These are phyloP conservation scores for Ramalina peruviana DNA, from an alignment of 495 filamentous ascomycete genomes.

Conservation along the genomic window DNA sequence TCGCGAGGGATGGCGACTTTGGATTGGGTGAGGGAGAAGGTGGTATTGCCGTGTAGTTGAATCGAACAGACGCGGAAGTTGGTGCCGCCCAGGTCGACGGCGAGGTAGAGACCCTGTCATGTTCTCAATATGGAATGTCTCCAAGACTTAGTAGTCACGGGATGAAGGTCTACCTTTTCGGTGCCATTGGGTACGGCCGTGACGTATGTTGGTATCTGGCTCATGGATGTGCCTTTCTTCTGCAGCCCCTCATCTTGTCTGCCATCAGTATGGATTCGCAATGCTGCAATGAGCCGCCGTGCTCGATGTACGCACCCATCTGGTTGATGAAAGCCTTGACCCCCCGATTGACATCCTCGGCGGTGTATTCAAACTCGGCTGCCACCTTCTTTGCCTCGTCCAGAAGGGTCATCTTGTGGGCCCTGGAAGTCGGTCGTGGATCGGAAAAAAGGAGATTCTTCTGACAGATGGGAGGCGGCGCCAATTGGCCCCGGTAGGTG, in stretches of 20 bases:
- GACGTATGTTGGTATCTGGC: conserved; percentile 94
- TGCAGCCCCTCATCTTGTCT: conserved; percentile 61
- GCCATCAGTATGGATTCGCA: background rate
- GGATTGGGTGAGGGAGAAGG: conserved; percentile 78
- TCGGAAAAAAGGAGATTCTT: conserved; percentile 7
- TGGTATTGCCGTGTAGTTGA: conserved; percentile 78
- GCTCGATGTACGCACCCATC: conserved; percentile 46
- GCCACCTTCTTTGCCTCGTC: conserved; percentile 67
- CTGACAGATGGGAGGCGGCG: conserved; percentile 2
- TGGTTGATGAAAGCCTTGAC: conserved; percentile 75
- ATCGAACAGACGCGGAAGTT: conserved; percentile 98
- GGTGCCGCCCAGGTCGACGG: conserved; percentile 91
- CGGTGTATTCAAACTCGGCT: conserved; percentile 71
- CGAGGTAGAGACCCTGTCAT: conserved; percentile 75
- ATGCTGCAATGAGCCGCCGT: background rate
- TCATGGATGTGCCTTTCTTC: conserved; percentile 65
- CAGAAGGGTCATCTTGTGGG: conserved; percentile 39
- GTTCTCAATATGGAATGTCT: background rate
- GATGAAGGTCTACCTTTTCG: conserved; percentile 47
- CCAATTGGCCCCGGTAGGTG: background rate
- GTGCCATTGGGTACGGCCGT: conserved; percentile 93
- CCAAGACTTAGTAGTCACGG: background rate
- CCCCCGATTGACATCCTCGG: conserved; percentile 61
- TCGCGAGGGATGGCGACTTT: conserved; percentile 84
- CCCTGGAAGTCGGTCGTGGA: conserved; percentile 9